These are phyloP conservation scores for Tuber borchii DNA, from an alignment of 495 filamentous ascomycete genomes.

Conservation along the genomic window DNA sequence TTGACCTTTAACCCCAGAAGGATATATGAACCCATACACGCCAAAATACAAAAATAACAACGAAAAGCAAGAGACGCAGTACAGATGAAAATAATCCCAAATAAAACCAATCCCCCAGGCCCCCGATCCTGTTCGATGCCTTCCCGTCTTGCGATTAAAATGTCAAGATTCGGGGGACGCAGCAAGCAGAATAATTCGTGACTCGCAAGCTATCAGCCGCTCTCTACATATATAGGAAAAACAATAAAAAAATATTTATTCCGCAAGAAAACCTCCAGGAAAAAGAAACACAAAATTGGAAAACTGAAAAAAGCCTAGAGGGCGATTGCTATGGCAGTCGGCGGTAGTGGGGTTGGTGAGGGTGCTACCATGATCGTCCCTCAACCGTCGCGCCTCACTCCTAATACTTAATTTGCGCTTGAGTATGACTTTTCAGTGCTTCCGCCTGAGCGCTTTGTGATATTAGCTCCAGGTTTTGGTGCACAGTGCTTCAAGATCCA, in stretches of 20 bases:
- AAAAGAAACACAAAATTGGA: too few species aligned
- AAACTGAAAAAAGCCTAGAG: too few species aligned
- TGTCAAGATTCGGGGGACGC: slow-evolving; percentile 25
- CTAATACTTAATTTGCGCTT: too few species aligned
- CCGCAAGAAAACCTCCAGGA: too few species aligned
- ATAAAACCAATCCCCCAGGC: slow-evolving; percentile 8
- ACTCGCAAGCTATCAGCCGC: slow-evolving; percentile 8
- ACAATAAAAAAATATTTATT: too few species aligned
- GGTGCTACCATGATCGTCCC: too few species aligned
- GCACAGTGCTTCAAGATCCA: slow-evolving; percentile 97
- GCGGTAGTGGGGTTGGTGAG: too few species aligned
- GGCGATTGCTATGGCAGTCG: too few species aligned
- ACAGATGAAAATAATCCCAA: slow-evolving; percentile 15
- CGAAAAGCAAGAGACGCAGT: slow-evolving; percentile 23
- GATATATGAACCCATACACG: slow-evolving; percentile 19
- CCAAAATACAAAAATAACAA: slow-evolving; percentile 25
- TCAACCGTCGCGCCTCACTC: too few species aligned
- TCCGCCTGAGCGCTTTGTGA: slow-evolving; percentile 24
- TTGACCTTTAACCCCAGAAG: slow-evolving; percentile 2
- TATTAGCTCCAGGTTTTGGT: slow-evolving; percentile 19
- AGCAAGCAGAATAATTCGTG: slow-evolving; percentile 13
- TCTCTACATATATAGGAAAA: background rate
- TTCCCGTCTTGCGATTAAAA: slow-evolving; percentile 23
- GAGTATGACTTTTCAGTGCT: slow-evolving; percentile 7
- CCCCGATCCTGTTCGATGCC: slow-evolving; percentile 15